phyloP scores from a whole-genome alignment of 805 yeast species.

The Pichia paraexigua region DNA sequence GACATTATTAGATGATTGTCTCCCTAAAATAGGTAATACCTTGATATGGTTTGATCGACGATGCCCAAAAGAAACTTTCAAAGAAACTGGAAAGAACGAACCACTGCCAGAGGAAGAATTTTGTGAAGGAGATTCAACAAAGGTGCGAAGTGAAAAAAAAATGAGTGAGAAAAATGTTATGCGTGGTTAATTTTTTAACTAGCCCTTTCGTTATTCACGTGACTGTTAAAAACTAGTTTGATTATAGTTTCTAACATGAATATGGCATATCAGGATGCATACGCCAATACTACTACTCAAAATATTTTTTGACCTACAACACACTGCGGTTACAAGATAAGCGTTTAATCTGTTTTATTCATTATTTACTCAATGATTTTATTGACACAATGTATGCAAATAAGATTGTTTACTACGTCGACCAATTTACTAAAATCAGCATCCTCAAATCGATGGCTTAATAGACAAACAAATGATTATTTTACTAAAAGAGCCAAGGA shows the following conservation, averaged over 20 bases:
- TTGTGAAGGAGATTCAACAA: background rate
- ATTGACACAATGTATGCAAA: background rate
- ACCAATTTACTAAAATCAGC: conserved; percentile 20
- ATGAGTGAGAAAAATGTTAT: background rate
- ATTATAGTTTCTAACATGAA: background rate
- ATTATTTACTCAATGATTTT: background rate
- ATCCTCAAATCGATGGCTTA: conserved; percentile 67
- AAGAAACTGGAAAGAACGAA: background rate
- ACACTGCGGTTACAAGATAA: background rate
- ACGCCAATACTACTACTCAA: background rate
- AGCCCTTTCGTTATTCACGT: conserved; percentile 8
- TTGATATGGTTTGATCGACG: conserved; percentile 46
- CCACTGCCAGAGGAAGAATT: background rate
- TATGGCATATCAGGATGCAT: too few species aligned
- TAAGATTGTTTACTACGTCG: conserved; percentile 1
- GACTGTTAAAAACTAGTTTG: background rate
- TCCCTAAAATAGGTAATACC: conserved; percentile 57
- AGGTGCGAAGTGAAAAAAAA: background rate
- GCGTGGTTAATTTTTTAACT: background rate
- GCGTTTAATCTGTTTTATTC: background rate
- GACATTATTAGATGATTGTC: conserved; percentile 64
- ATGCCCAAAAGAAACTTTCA: conserved; percentile 9
- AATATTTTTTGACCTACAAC: background rate
- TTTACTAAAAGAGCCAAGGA: conserved; percentile 61
- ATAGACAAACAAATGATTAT: conserved; percentile 57